Evolutionary conservation across 306 rosid genomes (phyloP), one percentile per base, ranked within the genome.

Genomic region (Casuarina cunninghamiana): DNA sequence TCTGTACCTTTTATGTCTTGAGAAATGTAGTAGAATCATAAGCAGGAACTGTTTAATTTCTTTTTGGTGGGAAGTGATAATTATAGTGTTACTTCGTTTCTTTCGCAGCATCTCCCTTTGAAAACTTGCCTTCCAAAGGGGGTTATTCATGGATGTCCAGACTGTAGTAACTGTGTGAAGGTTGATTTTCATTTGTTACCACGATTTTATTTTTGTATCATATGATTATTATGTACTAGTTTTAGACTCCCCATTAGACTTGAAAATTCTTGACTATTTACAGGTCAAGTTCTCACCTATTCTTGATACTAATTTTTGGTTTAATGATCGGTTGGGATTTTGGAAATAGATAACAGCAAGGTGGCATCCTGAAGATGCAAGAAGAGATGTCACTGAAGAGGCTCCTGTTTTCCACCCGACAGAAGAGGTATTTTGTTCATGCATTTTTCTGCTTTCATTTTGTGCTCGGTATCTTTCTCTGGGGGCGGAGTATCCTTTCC

Each of bases 331-430:
- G 76, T 81, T 63, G 49, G 41, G 74, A 75, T 69, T 76, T 77
- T 72, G 79, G 84, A 72, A 78, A 74, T 85, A 95, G 99, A 96
- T 95, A 72, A 85, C 86, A 45, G 94, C 93, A 72, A 91, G 91
- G 78, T 93, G 97, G 96, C 88, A 38, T 82, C 96, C 97, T 12
- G 83, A 86, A 69, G 93, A 85, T 71, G 90, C 94, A 71, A 88
- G 77, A 87, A 79, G 63, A 48, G 92, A 88, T 70, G 39, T 48
- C 73, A 83, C 87, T 48, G 85, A 88, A 83, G 93, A 91, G 68
- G 93, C 87, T 82, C 90, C 89, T 45, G 71, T 80, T 78, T 95
- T 92, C 87, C 71, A 66, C 80, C 99, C 99, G 67, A 88, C 97
- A 76, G 91, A 88, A 79, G 96, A 88, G 97, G 99, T 46, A 41